Percentiles rank a stretch among this genome's conserved stretches.
Conservation (phyloP, 768 basidiomycete genomes). For the Trametes villosa region DNA sequence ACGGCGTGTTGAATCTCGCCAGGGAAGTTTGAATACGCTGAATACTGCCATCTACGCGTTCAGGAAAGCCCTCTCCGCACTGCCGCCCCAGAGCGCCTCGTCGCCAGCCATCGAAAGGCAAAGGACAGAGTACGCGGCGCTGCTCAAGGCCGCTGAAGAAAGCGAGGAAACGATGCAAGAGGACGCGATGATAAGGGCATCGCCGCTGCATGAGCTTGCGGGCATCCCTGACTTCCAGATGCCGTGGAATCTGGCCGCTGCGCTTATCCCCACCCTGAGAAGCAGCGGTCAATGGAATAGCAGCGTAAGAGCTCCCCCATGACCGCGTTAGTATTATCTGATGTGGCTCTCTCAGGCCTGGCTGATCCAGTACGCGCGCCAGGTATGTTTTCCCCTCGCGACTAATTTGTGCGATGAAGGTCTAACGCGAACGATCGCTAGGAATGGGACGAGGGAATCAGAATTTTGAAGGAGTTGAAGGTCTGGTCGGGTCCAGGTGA, state of each 20-base stretch:
- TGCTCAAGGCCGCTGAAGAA: background rate
- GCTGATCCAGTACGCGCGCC: constrained; percentile 9
- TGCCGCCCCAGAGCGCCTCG: background rate
- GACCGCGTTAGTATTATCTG: background rate
- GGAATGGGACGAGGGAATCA: constrained; percentile 30
- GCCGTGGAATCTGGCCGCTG: constrained; percentile 25
- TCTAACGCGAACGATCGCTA: background rate
- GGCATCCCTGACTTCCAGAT: background rate
- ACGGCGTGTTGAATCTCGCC: background rate
- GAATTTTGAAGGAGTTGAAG: too few relatives aligned
- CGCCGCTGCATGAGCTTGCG: background rate
- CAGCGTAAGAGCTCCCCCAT: background rate
- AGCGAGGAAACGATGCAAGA: background rate
- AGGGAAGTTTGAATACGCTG: background rate
- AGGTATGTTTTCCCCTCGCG: constrained; percentile 27
- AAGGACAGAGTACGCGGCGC: constrained; percentile 17
- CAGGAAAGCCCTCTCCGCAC: constrained; percentile 22
- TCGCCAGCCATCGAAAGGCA: constrained; percentile 15
- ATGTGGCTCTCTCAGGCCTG: constrained; percentile 17
- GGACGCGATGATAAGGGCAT: background rate
- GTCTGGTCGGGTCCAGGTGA: too few relatives aligned
- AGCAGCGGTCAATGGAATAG: background rate
- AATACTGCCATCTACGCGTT: background rate
- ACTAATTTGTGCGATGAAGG: background rate
- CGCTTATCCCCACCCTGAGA: background rate